phyloP scores from a whole-genome alignment of 805 yeast genomes.

The Kazachstania taianensis region DNA sequence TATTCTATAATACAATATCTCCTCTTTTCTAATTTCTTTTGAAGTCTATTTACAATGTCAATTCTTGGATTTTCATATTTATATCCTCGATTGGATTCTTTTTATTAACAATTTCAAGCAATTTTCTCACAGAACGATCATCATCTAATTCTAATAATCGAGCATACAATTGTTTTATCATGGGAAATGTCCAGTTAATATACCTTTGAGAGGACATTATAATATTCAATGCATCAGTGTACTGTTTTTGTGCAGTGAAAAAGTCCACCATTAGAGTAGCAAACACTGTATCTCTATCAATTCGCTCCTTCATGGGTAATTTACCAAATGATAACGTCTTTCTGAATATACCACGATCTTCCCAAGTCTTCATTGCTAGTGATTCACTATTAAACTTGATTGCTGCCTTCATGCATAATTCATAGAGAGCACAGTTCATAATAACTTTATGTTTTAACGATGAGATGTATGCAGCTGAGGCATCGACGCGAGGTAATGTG shows the following conservation, averaged over 20 bases:
- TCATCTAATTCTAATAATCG: constrained; percentile 39
- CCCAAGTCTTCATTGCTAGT: constrained; percentile 63
- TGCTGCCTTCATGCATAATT: constrained; percentile 58
- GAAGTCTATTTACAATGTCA: constrained; percentile 10
- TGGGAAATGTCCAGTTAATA: constrained; percentile 56
- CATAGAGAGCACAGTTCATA: constrained; percentile 43
- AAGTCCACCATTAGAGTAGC: constrained; percentile 61
- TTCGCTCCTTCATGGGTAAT: constrained; percentile 38
- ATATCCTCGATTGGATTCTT: constrained; percentile 14
- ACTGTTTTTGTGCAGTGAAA: constrained; percentile 43
- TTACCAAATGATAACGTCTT: constrained; percentile 41
- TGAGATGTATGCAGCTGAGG: constrained; percentile 4
- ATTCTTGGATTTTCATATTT: constrained; percentile 14
- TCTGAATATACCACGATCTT: constrained; percentile 67
- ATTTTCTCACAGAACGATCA: constrained; percentile 21
- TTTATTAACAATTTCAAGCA: constrained; percentile 28
- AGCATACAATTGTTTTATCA: constrained; percentile 34
- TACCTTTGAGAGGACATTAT: constrained; percentile 56
- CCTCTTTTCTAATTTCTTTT: too few relatives aligned
- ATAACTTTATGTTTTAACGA: constrained; percentile 27
- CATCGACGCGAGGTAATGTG: neutral
- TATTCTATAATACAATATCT: too few relatives aligned
- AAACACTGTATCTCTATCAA: constrained; percentile 32
- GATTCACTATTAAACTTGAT: constrained; percentile 40
- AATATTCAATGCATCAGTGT: constrained; percentile 62